Evolutionary conservation across 805 yeast genomes (phyloP).

Genomic region (Candida pseudoglaebosa): DNA sequence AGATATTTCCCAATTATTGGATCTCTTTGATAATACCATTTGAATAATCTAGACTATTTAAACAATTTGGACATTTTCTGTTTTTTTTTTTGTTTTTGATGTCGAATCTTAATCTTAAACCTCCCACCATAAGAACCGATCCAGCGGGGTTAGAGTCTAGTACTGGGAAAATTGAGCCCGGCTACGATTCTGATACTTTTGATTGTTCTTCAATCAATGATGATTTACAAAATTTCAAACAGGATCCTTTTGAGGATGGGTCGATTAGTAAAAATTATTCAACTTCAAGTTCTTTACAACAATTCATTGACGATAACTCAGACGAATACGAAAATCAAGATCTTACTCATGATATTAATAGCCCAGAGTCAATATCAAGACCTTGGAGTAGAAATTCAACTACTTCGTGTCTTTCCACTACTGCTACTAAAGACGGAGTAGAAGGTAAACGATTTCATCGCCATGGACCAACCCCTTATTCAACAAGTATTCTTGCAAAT

Average conservation of each 20-base stretch:
- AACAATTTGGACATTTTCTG: too few relatives aligned
- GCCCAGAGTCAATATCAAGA: constrained; percentile 28
- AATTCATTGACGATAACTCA: constrained; percentile 1
- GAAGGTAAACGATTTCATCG: constrained; percentile 59
- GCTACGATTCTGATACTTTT: constrained; percentile 19
- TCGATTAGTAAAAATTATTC: background rate
- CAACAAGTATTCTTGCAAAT: constrained; percentile 26
- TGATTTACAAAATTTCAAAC: constrained; percentile 18
- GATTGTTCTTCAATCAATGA: constrained; percentile 13
- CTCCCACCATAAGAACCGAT: too few relatives aligned
- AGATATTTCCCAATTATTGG: too few relatives aligned
- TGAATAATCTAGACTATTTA: too few relatives aligned
- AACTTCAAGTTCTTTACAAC: constrained; percentile 1
- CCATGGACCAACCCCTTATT: constrained; percentile 34
- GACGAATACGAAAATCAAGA: background rate
- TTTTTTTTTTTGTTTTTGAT: too few relatives aligned
- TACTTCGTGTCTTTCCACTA: constrained; percentile 66
- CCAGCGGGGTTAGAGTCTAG: too few relatives aligned
- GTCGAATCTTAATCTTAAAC: constrained; percentile 40
- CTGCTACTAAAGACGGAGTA: constrained; percentile 71
- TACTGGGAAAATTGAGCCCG: constrained; percentile 29
- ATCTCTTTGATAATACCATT: too few relatives aligned
- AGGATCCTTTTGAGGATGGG: constrained; percentile 3
- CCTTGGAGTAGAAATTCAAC: constrained; percentile 59
- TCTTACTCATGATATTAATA: background rate